Evolutionary conservation across 2,329 filamentous ascomycete genomes (phyloP), one percentile per base, ranked within the genome.

Genomic region (Fusarium lyarnte): DNA sequence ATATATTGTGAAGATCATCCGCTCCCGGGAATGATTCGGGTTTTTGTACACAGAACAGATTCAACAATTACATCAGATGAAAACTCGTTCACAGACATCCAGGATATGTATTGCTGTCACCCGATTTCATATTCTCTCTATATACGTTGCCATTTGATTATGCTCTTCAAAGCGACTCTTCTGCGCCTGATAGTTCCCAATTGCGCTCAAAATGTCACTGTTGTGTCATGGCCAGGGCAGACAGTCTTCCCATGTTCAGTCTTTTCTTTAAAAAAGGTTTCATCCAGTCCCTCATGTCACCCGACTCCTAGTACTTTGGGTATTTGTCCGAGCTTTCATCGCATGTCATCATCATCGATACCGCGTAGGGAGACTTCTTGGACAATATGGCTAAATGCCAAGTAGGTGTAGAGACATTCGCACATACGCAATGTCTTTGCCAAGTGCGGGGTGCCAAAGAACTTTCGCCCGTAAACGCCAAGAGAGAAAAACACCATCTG

Each of bases 401-500:
- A 63, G 55, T 59, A 60, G 57, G 35, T 53, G 43, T 46, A 63
- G 63, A 68, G 53, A 51, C 31, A 46, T 53, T 38, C 36, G 51
- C 58, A 47, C 36, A 31, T 63, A 53, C 55, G 59, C 54, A 61
- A 58, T 53, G 33, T 71, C 41, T 68, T 63, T 76, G 69, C 74
- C 69, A 74, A 75, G 61, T 67, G 75, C 57, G 62, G 60, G 51
- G 45, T 63, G 66, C 59, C 70, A 72, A 73, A 71, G 70, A 73
- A 73, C 66, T 72, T 72, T 74, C 67, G 59, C 74, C 67, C 74
- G 53, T 70, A 78, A 69, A 78, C 76, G 76, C 76, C 76, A 75
- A 76, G 69, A 73, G 73, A 62, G 60, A 71, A 76, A 66, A 70
- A 65, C 59, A 63, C 66, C 73, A 73, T 71, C 63, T 47, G 49